Evolutionary conservation across 495 filamentous ascomycete genomes (phyloP).

Genomic region (Aspergillus sclerotiicarbonarius): DNA sequence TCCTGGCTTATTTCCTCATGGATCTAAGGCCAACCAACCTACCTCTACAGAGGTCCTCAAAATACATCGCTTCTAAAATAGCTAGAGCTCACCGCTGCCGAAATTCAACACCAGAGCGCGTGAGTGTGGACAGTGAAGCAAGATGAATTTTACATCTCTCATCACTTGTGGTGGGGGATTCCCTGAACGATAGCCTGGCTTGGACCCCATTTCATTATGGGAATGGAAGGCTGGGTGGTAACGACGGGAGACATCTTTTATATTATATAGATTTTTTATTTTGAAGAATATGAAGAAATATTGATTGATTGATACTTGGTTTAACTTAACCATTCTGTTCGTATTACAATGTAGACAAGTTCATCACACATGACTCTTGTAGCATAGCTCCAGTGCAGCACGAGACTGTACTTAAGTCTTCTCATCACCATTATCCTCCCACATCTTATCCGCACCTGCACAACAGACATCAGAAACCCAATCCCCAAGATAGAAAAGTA

Average conservation of each 20-base stretch:
- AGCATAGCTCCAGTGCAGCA: background rate
- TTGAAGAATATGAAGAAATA: too few species aligned
- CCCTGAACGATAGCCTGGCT: slow-evolving; percentile 43
- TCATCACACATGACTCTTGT: background rate
- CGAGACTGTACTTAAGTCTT: background rate
- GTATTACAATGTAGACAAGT: too few species aligned
- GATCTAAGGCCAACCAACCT: background rate
- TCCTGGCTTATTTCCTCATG: background rate
- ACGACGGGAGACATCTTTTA: slow-evolving; percentile 39
- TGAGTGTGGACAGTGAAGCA: slow-evolving; percentile 68
- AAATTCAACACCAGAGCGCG: slow-evolving; percentile 52
- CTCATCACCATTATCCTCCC: slow-evolving; percentile 23
- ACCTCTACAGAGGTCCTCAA: too few species aligned
- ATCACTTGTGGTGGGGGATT: slow-evolving; percentile 26
- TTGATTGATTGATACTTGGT: too few species aligned
- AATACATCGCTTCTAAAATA: slow-evolving; percentile 52
- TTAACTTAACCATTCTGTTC: too few species aligned
- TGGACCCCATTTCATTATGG: slow-evolving; percentile 54
- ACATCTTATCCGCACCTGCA: slow-evolving; percentile 50
- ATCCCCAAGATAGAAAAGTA: background rate
- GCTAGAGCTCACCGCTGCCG: slow-evolving; percentile 67
- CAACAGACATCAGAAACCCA: slow-evolving; percentile 8
- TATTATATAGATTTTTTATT: slow-evolving; percentile 10
- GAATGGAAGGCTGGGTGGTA: slow-evolving; percentile 48
- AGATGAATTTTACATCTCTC: slow-evolving; percentile 45